Evolutionary conservation across 768 basidiomycete genomes (phyloP), one percentile per base, ranked within the genome.

Genomic region (Tricholomella constricta): DNA sequence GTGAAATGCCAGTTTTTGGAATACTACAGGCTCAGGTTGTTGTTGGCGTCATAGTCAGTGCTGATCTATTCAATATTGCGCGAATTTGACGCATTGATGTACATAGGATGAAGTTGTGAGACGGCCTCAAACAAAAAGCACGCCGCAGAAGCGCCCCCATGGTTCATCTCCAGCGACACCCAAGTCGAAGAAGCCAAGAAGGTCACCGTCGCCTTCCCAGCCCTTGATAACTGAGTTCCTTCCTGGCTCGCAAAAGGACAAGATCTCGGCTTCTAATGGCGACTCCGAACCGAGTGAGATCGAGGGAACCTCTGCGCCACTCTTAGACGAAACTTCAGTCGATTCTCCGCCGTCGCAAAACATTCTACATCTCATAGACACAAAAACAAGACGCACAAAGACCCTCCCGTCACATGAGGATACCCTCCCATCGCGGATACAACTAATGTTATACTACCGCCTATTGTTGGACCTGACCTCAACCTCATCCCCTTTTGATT

Each of bases 1-100:
- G 93, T 7, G 94, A 96, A 69, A 76, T 94, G 47, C 91, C 90
- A 3, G 86, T 95, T 2, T 90, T 94, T 56, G 89, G 89, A 0
- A 76, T 91, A 50, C 66, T 92, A 4, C 78, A 88, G 22, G 80
- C 70, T 22, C 73, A 85, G 48, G 70, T 88, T 19, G 77, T 95
- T 14, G 65, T 83, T 22, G 94, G 94, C 1, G 73, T 92, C 27
- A 89, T 95, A 36, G 94, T 89, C 65, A 53, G 78, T 51, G n/a
- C 10, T 17, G 34, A 17, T 38, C 40, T 27, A 12, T 41, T 11
- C 11, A 23, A 6, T 25, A 17, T 45, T 38, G 9, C 22, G 26
- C 42, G 38, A 3, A 26, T 35, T 12, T 38, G 47, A 51, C 12
- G 22, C 15, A 12, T 9, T 31, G 27, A 40, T 26, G 17, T 35